Evolutionary conservation across 345 rosid species (phyloP), one percentile per base, ranked within the genome.

Genomic region (Stellera chamaejasme): DNA sequence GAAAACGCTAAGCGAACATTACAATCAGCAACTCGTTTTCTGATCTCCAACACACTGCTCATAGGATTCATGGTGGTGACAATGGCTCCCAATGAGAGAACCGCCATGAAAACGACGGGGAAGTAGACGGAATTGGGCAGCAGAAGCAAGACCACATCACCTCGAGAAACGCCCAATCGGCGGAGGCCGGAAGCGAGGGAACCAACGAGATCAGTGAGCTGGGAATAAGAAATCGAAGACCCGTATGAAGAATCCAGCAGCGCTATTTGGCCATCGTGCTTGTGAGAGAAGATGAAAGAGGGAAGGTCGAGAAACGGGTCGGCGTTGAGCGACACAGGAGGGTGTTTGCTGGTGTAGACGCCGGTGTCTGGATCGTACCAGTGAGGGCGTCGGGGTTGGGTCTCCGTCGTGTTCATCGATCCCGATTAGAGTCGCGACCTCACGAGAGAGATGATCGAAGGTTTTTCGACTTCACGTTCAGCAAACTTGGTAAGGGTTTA

Each of bases 51-150:
- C 2, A 61, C 54, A 56, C 69, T 85, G 57, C 80, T 68, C 0
- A 74, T 72, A 0, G 95, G 95, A 61, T 80, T 85, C 75, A 83
- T 76, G 16, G 98, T 67, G 13, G 88, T 72, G 45, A 83, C 88
- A 57, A 81, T 52, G 10, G 82, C 92, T 27, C 96, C 95, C 44
- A 80, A 50, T 15, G 75, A 70, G 9, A 91, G 43, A 74, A 77
- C 71, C 8, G 82, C 83, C 56, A 88, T 63, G 71, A 85, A 80
- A 43, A 83, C 55, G 14, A 85, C 2, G 0, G 95, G 98, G 27
- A 75, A 77, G 66, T 80, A 71, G 54, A 85, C 56, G 43, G 90
- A 83, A 63, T 88, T 91, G 32, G 95, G 95, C 63, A 85, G 57
- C 53, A 85, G 55, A 62, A 88, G 72, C 49, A 85, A 67, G 13